Evolutionary conservation across 106 monocot genomes (phyloP).

Genomic region (Dioscorea dumetorum): DNA sequence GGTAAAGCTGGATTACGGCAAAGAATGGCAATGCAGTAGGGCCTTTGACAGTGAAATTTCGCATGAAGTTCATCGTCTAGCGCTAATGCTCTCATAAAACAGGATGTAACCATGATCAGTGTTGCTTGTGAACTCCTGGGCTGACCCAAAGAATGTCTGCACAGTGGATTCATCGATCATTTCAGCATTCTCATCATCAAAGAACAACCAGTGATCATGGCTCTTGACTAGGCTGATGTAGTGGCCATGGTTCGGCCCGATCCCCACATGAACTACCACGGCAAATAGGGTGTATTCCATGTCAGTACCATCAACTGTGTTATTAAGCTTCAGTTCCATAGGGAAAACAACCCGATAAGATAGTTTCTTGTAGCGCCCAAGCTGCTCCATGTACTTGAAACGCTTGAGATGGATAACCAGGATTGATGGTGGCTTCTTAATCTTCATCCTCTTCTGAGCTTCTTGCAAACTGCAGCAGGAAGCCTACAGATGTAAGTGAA

Average conservation of each 20-base stretch:
- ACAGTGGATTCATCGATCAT: slow-evolving; percentile 39
- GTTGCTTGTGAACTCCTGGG: slow-evolving; percentile 44
- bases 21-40: too few species aligned
- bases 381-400: slow-evolving; percentile 53
- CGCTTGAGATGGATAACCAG: slow-evolving; percentile 55
- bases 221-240: slow-evolving; percentile 48
- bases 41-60: too few species aligned
- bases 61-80: slow-evolving; percentile 8
- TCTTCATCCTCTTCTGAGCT: slow-evolving; percentile 56
- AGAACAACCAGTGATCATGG: slow-evolving; percentile 46
- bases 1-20: too few species aligned
- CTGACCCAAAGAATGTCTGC: slow-evolving; percentile 37
- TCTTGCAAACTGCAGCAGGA: slow-evolving; percentile 33
- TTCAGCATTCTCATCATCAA: slow-evolving; percentile 51
- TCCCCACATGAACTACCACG: slow-evolving; percentile 46
- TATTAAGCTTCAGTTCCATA: slow-evolving; percentile 38
- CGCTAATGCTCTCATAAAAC: slow-evolving; percentile 36
- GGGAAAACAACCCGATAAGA: slow-evolving; percentile 49
- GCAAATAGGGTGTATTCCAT: slow-evolving; percentile 47
- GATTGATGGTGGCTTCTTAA: slow-evolving; percentile 37
- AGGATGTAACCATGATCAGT: slow-evolving; percentile 46
- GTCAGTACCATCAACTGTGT: slow-evolving; percentile 31
- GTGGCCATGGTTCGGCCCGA: slow-evolving; percentile 44
- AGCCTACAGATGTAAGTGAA: background rate
- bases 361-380: slow-evolving; percentile 41